Percentiles rank a stretch among this genome's conserved stretches.
phyloP scores from a whole-genome alignment of 768 basidiomycete species.

The Suillus alpinus region DNA sequence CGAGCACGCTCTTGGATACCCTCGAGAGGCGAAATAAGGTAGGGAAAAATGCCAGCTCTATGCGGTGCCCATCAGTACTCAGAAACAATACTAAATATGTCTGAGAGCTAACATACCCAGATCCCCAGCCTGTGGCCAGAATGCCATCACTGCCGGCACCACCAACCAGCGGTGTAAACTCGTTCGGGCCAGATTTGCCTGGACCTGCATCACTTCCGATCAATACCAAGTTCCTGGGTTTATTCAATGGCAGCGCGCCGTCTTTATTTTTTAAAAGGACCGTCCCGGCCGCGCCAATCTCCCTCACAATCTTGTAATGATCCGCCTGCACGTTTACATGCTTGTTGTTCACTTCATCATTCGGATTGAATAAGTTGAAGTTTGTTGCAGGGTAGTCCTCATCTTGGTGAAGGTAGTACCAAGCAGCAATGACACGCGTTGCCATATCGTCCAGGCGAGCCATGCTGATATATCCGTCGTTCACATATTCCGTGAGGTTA shows the following conservation, averaged over 20 bases:
- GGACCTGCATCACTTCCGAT: slow-evolving; percentile 62
- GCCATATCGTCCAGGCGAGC: slow-evolving; percentile 79
- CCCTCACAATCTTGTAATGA: slow-evolving; percentile 63
- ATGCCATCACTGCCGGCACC: slow-evolving; percentile 62
- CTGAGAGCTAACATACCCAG: slow-evolving; percentile 40
- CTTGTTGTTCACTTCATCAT: slow-evolving; percentile 52
- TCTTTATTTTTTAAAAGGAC: slow-evolving; percentile 74
- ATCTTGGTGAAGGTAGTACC: slow-evolving; percentile 62
- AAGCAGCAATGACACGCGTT: slow-evolving; percentile 69
- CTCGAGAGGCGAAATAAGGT: slow-evolving; percentile 72
- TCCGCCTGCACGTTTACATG: slow-evolving; percentile 69
- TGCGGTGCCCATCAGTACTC: background rate
- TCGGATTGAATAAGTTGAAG: slow-evolving; percentile 63
- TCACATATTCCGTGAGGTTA: slow-evolving; percentile 67
- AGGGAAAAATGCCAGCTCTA: slow-evolving; percentile 67
- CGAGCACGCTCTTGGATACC: slow-evolving; percentile 70
- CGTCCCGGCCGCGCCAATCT: slow-evolving; percentile 73
- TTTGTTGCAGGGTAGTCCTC: slow-evolving; percentile 60
- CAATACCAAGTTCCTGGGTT: slow-evolving; percentile 50
- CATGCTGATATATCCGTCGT: slow-evolving; percentile 68
- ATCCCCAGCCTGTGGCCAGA: slow-evolving; percentile 87
- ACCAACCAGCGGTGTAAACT: slow-evolving; percentile 24
- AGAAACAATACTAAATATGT: background rate
- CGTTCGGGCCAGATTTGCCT: slow-evolving; percentile 59
- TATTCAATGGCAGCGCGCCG: slow-evolving; percentile 52